These are phyloP conservation scores for Earliella scabrosa DNA, from an alignment of 1,284 basidiomycete species.

Conservation along the genomic window DNA sequence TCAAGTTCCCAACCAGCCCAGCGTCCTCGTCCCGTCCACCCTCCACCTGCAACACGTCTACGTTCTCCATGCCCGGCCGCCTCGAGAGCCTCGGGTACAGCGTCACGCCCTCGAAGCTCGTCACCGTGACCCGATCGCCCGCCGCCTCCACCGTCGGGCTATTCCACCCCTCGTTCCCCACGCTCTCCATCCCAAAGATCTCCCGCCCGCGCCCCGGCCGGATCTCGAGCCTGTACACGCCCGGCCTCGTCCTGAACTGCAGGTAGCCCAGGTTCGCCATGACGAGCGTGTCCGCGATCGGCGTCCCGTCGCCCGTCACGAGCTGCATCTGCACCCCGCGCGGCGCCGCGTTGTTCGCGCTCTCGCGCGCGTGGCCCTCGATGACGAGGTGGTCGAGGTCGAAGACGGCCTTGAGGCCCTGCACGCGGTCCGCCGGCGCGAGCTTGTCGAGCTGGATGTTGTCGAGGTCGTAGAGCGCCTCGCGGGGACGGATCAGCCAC, in stretches of 20 bases:
- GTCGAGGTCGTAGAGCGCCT: slow-evolving; percentile 93
- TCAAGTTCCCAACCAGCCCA: slow-evolving; percentile 48
- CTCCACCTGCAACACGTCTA: slow-evolving; percentile 69
- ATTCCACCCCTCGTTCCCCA: slow-evolving; percentile 84
- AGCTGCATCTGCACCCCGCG: slow-evolving; percentile 88
- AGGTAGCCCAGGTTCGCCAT: slow-evolving; percentile 97
- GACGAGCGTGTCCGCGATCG: slow-evolving; percentile 84
- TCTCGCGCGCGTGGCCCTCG: slow-evolving; percentile 92
- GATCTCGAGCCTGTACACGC: slow-evolving; percentile 84
- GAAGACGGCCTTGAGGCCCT: slow-evolving; percentile 81
- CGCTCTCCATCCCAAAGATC: slow-evolving; percentile 84
- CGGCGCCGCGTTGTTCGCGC: slow-evolving; percentile 64
- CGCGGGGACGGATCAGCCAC: slow-evolving; percentile 91
- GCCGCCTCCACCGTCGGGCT: slow-evolving; percentile 68
- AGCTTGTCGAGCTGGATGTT: slow-evolving; percentile 87
- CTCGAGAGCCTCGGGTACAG: slow-evolving; percentile 83
- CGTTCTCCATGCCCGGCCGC: slow-evolving; percentile 76
- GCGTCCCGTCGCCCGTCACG: slow-evolving; percentile 47
- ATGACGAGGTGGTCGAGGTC: slow-evolving; percentile 91
- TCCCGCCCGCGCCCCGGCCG: slow-evolving; percentile 82
- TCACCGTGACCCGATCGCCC: slow-evolving; percentile 77
- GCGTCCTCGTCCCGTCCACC: slow-evolving; percentile 30
- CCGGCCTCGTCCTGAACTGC: slow-evolving; percentile 93
- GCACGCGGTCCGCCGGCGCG: slow-evolving; percentile 52
- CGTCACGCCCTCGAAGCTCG: slow-evolving; percentile 87